Evolutionary conservation across 1,284 basidiomycete genomes (phyloP), one percentile per base, ranked within the genome.

Genomic region (Ganoderma lingzhi): DNA sequence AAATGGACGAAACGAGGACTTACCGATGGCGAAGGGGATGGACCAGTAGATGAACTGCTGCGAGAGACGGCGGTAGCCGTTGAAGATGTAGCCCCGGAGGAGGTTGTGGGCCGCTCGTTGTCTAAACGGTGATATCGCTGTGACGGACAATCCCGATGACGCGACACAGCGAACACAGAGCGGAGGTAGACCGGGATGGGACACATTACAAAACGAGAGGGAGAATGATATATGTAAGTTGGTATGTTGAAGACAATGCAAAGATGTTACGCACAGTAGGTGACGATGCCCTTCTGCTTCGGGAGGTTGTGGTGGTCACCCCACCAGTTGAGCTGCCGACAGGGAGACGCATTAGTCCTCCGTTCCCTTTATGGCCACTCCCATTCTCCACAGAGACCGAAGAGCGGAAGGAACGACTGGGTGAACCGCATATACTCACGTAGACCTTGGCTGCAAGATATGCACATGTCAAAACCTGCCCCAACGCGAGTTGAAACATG

Each of bases 281-380:
- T 82, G 67, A 88, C 83, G 72, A 97, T 86, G 70, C 96, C 95
- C 83, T 89, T 95, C 80, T 96, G 94, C 82, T 86, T 91, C 63
- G 82, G 74, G 55, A 84, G 86, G 70, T 87, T 87, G 79, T 90
- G 88, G 79, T 90, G 88, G 82, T 93, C 91, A 84, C 96, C 96
- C 96, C 96, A 98, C 96, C 96, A 97, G 66, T 92, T 85, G 82
- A 88, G 93, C 95, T 97, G 55, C 10, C 44, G n/a, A 69, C 15
- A 30, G 19, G n/a, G 32, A n/a, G 23, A 23, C 48, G 14, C 10
- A 30, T 68, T 32, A 71, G 51, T 39, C 56, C 14, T 37, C 3
- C 32, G 4, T 19, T n/a, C 23, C 15, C 9, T 10, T n/a, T 15
- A 17, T 15, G 35, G 45, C 10, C 4, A 6, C 56, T 37, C 56